These are phyloP conservation scores for Boletus sp. DNA, from an alignment of 768 basidiomycete species.

Conservation along the genomic window DNA sequence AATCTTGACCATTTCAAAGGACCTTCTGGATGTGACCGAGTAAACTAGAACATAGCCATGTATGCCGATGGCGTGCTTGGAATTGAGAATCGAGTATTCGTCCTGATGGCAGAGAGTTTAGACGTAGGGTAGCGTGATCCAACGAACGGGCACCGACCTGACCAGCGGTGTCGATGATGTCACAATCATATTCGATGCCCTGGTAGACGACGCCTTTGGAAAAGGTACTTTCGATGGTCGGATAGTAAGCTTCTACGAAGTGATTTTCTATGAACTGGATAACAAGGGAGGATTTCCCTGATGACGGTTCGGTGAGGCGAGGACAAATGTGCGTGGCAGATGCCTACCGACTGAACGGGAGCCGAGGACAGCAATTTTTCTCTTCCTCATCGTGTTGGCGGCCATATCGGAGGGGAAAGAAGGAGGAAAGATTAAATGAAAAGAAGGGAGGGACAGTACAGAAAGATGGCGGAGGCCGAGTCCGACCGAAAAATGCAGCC, in stretches of 20 bases:
- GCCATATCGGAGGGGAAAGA: constrained; percentile 25
- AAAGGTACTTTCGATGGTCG: constrained; percentile 89
- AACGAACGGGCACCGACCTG: constrained; percentile 55
- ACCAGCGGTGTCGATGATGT: constrained; percentile 97
- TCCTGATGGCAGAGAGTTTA: constrained; percentile 44
- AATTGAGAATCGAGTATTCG: constrained; percentile 91
- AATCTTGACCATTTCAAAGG: constrained; percentile 93
- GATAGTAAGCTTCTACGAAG: constrained; percentile 91
- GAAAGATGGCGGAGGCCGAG: constrained; percentile 11
- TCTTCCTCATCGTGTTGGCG: constrained; percentile 56
- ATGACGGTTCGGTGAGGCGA: constrained; percentile 17
- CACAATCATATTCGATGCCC: constrained; percentile 90
- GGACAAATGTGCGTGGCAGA: background rate
- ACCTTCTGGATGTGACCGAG: constrained; percentile 82
- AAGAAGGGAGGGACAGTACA: constrained; percentile 16
- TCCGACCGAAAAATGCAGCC: constrained; percentile 17
- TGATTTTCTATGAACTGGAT: constrained; percentile 91
- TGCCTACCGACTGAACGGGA: constrained; percentile 82
- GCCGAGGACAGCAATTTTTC: constrained; percentile 87
- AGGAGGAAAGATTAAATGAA: constrained; percentile 1
- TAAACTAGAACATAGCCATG: constrained; percentile 98
- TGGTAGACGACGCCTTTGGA: constrained; percentile 83
- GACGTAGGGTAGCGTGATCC: constrained; percentile 1
- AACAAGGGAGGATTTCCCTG: constrained; percentile 93
- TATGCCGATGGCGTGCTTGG: constrained; percentile 93